Percentiles rank a stretch among this genome's conserved stretches.
These are phyloP conservation scores for Vitis cinerea DNA, from an alignment of 164 flowering plant species.

Conservation along the genomic window DNA sequence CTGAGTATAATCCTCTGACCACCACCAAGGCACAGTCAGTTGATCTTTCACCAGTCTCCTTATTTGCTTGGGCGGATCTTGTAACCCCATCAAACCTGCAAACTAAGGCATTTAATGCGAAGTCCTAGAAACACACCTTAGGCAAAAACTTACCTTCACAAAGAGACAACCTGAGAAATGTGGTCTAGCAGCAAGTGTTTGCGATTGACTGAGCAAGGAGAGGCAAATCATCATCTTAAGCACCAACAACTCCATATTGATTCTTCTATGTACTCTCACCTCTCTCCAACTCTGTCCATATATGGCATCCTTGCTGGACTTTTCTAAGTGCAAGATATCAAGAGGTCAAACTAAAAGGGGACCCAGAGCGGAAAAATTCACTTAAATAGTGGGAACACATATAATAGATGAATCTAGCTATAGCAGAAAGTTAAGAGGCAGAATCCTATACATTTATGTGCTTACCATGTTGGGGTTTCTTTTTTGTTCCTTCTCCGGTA, in stretches of 20 bases:
- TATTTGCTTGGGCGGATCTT: background rate
- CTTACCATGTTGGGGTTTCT: too few relatives aligned
- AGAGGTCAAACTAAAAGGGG: too few relatives aligned
- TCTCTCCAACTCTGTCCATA: too few relatives aligned
- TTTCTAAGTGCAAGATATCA: too few relatives aligned
- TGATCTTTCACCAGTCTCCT: background rate
- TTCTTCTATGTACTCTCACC: constrained; percentile 1
- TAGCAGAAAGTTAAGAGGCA: too few relatives aligned
- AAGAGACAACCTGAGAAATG: constrained; percentile 9
- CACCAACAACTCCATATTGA: constrained; percentile 8
- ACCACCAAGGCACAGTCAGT: constrained; percentile 5
- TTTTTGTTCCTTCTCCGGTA: too few relatives aligned
- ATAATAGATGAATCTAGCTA: too few relatives aligned
- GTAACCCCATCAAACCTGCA: constrained; percentile 1
- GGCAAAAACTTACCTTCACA: background rate
- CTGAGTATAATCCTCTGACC: constrained; percentile 20
- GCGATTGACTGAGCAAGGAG: constrained; percentile 5
- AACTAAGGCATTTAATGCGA: background rate
- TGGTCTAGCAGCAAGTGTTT: constrained; percentile 1
- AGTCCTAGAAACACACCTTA: background rate
- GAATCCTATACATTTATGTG: too few relatives aligned
- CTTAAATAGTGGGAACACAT: too few relatives aligned
- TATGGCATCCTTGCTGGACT: background rate
- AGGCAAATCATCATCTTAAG: constrained; percentile 6
- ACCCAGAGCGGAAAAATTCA: too few relatives aligned